phyloP scores from a whole-genome alignment of 306 rosid genomes.

The Astragalus membranaceus region DNA sequence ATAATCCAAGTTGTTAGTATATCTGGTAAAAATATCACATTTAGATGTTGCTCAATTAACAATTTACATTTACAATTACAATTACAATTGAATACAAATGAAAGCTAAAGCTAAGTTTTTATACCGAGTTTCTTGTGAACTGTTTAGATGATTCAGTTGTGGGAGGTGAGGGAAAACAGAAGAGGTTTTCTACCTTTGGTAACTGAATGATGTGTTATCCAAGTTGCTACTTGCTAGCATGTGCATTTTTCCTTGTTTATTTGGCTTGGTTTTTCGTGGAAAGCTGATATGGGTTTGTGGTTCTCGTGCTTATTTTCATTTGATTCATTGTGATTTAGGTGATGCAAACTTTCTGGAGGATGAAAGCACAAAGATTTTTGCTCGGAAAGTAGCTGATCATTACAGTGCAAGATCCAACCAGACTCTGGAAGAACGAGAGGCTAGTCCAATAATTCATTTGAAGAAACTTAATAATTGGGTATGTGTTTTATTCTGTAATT shows the following conservation, averaged over 20 bases:
- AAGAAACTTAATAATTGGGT: slow-evolving; percentile 97
- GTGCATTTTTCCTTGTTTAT: background rate
- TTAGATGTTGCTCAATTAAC: background rate
- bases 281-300: background rate
- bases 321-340: slow-evolving; percentile 41
- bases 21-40: background rate
- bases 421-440: slow-evolving; percentile 85
- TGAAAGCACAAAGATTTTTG: slow-evolving; percentile 70
- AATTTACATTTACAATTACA: background rate
- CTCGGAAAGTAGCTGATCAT: slow-evolving; percentile 95
- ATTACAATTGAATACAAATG: background rate
- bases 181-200: background rate
- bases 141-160: background rate
- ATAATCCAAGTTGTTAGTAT: background rate
- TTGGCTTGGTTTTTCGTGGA: slow-evolving; percentile 1
- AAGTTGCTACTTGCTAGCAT: background rate
- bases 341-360: slow-evolving; percentile 73
- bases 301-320: slow-evolving; percentile 2
- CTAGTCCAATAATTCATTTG: slow-evolving; percentile 84
- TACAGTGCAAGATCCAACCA: slow-evolving; percentile 68
- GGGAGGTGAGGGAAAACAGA: background rate
- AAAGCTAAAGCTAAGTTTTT: background rate
- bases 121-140: background rate
- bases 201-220: background rate
- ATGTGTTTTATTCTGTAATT: background rate